These are phyloP conservation scores for Sinapis alba DNA, from an alignment of 441 rosid genomes.

Conservation along the genomic window DNA sequence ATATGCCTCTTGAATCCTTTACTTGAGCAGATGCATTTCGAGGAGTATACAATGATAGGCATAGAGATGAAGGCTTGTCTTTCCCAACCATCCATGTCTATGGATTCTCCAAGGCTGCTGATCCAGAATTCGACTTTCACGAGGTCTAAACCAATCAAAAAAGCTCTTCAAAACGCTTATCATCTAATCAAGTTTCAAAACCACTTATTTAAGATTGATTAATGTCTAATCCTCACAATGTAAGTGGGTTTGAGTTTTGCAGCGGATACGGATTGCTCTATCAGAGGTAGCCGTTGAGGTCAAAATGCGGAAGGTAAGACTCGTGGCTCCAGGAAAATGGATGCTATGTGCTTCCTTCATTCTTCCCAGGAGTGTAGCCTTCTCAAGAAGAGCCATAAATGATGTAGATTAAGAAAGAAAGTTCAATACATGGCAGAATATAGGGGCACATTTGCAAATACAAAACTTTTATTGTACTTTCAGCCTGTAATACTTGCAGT, in stretches of 20 bases:
- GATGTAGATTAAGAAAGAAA: conserved; percentile 11
- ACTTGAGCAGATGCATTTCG: conserved; percentile 67
- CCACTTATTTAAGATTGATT: background rate
- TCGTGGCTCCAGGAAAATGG: conserved; percentile 93
- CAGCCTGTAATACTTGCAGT: conserved; percentile 28
- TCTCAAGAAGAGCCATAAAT: conserved; percentile 44
- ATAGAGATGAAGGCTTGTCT: conserved; percentile 40
- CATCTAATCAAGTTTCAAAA: background rate
- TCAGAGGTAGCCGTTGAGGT: conserved; percentile 77
- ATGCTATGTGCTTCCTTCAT: conserved; percentile 80
- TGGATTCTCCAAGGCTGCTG: conserved; percentile 89
- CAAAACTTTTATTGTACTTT: conserved; percentile 6
- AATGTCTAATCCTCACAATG: background rate
- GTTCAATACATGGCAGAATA: conserved; percentile 10
- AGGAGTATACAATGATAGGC: conserved; percentile 60
- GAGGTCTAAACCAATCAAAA: conserved; percentile 48
- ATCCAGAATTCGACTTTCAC: conserved; percentile 89
- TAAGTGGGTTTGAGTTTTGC: conserved; percentile 26
- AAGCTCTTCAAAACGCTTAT: background rate
- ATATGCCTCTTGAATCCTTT: background rate
- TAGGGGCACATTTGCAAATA: conserved; percentile 30
- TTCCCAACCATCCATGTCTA: conserved; percentile 76
- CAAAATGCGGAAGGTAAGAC: conserved; percentile 74
- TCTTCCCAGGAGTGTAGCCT: conserved; percentile 79
- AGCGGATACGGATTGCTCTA: conserved; percentile 79